Evolutionary conservation across 202 grass and related monocot genomes (phyloP).

Genomic region (Musa balbisiana): DNA sequence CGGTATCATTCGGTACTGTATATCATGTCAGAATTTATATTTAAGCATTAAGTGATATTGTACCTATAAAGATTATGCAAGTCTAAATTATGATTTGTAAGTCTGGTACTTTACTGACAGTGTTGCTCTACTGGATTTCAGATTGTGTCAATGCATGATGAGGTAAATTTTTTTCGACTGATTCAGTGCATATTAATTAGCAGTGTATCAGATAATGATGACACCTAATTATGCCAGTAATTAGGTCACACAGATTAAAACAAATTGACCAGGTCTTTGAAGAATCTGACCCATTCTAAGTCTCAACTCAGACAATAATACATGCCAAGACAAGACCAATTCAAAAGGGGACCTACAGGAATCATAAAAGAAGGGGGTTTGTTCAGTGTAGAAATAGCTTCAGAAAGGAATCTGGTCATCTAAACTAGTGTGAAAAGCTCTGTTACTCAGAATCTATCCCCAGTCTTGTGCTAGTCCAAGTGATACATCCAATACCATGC

Average conservation of each 20-base stretch:
- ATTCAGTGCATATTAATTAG: too few relatives aligned
- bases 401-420: neutral
- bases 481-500: neutral
- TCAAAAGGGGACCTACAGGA: neutral
- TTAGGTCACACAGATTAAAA: neutral
- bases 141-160: too few relatives aligned
- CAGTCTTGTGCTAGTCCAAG: neutral
- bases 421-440: neutral
- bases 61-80: too few relatives aligned
- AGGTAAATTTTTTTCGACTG: too few relatives aligned
- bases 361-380: neutral
- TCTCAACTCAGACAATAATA: too few relatives aligned
- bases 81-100: too few relatives aligned
- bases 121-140: too few relatives aligned
- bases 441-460: neutral
- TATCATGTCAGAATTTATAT: too few relatives aligned
- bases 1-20: too few relatives aligned
- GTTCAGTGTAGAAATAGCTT: neutral
- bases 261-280: neutral
- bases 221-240: too few relatives aligned
- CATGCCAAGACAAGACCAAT: neutral
- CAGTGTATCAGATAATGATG: too few relatives aligned
- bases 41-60: neutral
- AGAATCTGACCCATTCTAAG: neutral
- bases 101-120: too few relatives aligned